These are phyloP conservation scores for Extremus antarcticus DNA, from an alignment of 495 filamentous ascomycete genomes.

Conservation along the genomic window DNA sequence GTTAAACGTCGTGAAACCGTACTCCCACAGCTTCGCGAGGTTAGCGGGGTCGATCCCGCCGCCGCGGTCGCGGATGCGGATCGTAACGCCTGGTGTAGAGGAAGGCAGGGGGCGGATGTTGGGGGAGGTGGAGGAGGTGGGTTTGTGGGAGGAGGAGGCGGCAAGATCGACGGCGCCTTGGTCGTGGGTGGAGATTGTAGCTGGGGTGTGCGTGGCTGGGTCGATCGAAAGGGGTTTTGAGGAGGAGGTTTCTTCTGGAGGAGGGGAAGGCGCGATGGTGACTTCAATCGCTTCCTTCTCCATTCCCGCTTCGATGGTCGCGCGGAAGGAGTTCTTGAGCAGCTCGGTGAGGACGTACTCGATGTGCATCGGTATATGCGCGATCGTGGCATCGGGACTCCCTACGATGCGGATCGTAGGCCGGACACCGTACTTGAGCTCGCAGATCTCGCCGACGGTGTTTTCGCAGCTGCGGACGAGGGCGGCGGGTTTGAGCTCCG, in stretches of 20 bases:
- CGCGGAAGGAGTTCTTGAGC: slow-evolving; percentile 91
- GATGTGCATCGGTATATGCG: slow-evolving; percentile 86
- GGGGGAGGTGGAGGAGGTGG: slow-evolving; percentile 12
- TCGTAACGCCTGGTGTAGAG: slow-evolving; percentile 66
- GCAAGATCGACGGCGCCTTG: slow-evolving; percentile 30
- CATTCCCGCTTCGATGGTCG: slow-evolving; percentile 70
- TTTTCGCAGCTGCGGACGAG: slow-evolving; percentile 72
- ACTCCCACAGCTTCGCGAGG: slow-evolving; percentile 83
- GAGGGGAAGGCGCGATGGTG: slow-evolving; percentile 74
- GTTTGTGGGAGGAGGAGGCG: slow-evolving; percentile 8
- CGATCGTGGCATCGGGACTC: slow-evolving; percentile 67
- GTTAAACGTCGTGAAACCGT: slow-evolving; percentile 88
- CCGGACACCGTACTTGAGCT: slow-evolving; percentile 86
- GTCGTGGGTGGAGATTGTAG: slow-evolving; percentile 20
- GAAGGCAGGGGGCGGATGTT: slow-evolving; percentile 7
- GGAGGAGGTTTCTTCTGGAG: not conserved
- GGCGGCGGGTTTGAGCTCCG: slow-evolving; percentile 66
- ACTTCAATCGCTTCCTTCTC: slow-evolving; percentile 75
- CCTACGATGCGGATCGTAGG: slow-evolving; percentile 74
- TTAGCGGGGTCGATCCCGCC: slow-evolving; percentile 80
- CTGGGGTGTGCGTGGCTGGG: not conserved
- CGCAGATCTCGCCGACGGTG: slow-evolving; percentile 91
- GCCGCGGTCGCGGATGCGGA: slow-evolving; percentile 88
- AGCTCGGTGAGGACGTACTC: slow-evolving; percentile 96
- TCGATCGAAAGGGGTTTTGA: not conserved